These are phyloP conservation scores for Penicillium daleae DNA, from an alignment of 495 filamentous ascomycete genomes.

Conservation along the genomic window DNA sequence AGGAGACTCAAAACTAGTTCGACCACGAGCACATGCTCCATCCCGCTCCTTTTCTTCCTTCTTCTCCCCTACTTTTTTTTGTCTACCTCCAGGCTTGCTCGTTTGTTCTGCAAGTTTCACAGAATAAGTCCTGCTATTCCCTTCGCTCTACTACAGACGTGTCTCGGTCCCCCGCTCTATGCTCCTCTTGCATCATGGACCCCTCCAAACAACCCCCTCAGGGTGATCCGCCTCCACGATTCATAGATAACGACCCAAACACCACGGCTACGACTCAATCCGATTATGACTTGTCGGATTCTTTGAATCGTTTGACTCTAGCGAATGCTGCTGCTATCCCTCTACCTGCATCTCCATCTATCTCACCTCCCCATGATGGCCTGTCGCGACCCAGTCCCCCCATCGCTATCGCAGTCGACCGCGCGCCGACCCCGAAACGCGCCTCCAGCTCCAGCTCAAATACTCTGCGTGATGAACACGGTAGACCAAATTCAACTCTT, in stretches of 20 bases:
- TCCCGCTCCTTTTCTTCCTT: constrained; percentile 16
- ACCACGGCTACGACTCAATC: constrained; percentile 18
- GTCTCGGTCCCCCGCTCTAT: constrained; percentile 13
- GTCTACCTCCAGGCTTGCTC: not conserved
- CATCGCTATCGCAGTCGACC: constrained; percentile 12
- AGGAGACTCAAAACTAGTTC: not conserved
- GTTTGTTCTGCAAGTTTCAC: not conserved
- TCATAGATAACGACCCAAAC: constrained; percentile 29
- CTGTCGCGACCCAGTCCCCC: constrained; percentile 28
- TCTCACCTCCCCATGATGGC: constrained; percentile 37
- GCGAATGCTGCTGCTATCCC: constrained; percentile 46
- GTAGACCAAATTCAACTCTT: constrained; percentile 43
- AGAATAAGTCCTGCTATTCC: not conserved
- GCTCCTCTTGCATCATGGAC: constrained; percentile 39
- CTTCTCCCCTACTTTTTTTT: not conserved
- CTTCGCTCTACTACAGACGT: not conserved
- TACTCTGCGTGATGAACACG: constrained; percentile 49
- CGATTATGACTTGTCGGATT: constrained; percentile 37
- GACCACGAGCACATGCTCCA: constrained; percentile 6
- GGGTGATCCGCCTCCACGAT: constrained; percentile 30
- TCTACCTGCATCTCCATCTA: constrained; percentile 50
- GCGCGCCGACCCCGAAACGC: constrained; percentile 48
- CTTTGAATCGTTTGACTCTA: constrained; percentile 53
- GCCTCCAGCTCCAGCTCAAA: constrained; percentile 52
- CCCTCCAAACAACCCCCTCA: constrained; percentile 35